Conservation (phyloP, 768 basidiomycete genomes). For the Boletus vinaceobasis region DNA sequence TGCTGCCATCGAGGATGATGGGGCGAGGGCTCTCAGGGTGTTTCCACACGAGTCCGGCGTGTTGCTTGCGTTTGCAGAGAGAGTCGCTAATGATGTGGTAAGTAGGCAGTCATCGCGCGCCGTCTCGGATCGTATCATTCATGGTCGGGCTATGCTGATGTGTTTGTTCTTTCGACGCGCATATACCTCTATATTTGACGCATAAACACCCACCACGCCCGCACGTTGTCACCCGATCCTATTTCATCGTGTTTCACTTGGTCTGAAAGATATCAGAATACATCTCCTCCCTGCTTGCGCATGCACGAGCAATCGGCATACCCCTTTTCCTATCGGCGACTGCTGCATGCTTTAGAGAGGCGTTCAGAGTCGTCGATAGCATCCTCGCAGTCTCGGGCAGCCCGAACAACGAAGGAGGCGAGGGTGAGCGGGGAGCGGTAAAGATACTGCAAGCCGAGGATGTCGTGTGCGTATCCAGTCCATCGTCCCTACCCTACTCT, state of each 20-base stretch:
- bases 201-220: not conserved
- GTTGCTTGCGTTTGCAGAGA: constrained; percentile 76
- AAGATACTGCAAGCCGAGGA: constrained; percentile 66
- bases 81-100: constrained; percentile 82
- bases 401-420: not conserved
- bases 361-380: constrained; percentile 81
- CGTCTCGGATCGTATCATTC: not conserved
- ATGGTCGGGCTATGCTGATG: not conserved
- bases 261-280: constrained; percentile 77
- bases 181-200: not conserved
- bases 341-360: constrained; percentile 86
- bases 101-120: constrained; percentile 23
- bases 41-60: constrained; percentile 83
- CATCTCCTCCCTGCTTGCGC: constrained; percentile 68
- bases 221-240: not conserved
- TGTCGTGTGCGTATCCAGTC: constrained; percentile 58
- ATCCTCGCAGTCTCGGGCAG: constrained; percentile 54
- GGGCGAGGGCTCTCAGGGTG: constrained; percentile 75
- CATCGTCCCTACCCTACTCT: not conserved
- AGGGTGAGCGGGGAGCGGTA: constrained; percentile 28
- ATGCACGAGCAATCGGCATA: constrained; percentile 70
- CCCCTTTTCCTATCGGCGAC: constrained; percentile 77
- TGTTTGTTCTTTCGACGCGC: not conserved
- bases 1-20: constrained; percentile 65
- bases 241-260: not conserved